Conservation (phyloP, 306 rosid genomes). For the Castanea crenata region DNA sequence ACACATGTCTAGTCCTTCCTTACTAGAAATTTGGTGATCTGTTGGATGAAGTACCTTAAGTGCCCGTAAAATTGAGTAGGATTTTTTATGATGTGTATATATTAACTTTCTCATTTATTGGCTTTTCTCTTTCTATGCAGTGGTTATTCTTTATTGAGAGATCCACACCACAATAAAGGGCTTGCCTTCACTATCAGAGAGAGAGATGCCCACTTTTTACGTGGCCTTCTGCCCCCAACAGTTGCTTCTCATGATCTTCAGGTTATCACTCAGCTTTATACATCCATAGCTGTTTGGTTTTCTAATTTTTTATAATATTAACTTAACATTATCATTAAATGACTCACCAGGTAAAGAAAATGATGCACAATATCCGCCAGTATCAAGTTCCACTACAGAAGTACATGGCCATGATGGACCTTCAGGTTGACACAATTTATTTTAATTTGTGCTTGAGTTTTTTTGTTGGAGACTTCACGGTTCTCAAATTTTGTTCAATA, state of each 20-base stretch:
- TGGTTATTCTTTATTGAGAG: slow-evolving; percentile 83
- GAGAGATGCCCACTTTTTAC: slow-evolving; percentile 92
- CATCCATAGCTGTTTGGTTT: background rate
- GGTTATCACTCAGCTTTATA: slow-evolving; percentile 42
- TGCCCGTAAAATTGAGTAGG: background rate
- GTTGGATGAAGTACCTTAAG: background rate
- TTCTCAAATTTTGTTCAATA: background rate
- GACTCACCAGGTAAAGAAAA: slow-evolving; percentile 69
- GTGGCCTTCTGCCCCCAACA: slow-evolving; percentile 89
- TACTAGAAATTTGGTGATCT: background rate
- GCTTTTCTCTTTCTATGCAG: slow-evolving; percentile 36
- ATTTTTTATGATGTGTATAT: slow-evolving; percentile 2
- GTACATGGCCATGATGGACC: slow-evolving; percentile 95
- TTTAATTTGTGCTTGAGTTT: background rate
- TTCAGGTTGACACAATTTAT: slow-evolving; percentile 52
- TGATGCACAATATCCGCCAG: slow-evolving; percentile 68
- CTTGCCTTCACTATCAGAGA: slow-evolving; percentile 88
- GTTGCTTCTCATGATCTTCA: slow-evolving; percentile 74
- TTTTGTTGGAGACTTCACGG: background rate
- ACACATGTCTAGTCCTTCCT: too few relatives aligned
- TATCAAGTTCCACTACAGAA: slow-evolving; percentile 88
- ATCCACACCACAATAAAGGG: slow-evolving; percentile 92
- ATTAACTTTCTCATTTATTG: background rate
- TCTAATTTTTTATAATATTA: background rate
- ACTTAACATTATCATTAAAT: slow-evolving; percentile 5